Base-by-base conservation (phyloP, 1,284 basidiomycete genomes). In the Porogramme epimiltina region DNA sequence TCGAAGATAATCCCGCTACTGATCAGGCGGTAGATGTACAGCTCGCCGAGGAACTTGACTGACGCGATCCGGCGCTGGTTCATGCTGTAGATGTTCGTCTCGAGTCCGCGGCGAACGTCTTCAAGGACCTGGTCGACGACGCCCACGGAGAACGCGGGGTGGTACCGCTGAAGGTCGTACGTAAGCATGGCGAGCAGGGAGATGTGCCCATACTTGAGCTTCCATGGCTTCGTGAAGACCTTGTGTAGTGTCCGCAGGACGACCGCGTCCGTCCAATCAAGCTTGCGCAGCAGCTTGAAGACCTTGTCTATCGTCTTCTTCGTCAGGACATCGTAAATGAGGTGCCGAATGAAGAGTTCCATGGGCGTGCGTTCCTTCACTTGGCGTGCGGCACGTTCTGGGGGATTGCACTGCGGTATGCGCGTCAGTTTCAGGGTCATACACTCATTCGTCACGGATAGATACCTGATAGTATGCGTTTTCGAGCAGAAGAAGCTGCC, bases 1-100 rank as follows among this genome's bases (percentile, higher is more conserved):
- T 99, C 95, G 56, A 99, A 97, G 36, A 99, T 80, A 64, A 98
- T 85, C 3, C 85, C 78, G 6, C 93, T 94, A 61, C 89, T 90
- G 62, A 99, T 76, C 22, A 98, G 78, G n/a, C 96, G 84, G 68
- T 97, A 98, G 70, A 97, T 98, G 71, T 98, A 99, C 42, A 99
- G 74, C 73, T 99, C 97, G 42, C 96, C 97, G 2, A 99, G 81
- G 69, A 95, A 98, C 69, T 95, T 96, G 62, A 95, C 81, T 0
- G 90, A 89, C 0, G 97, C 89, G 39, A 99, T 80, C 47, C 97
- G 80, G 57, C 93, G 84, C 75, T 99, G 97, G 66, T 98, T 98
- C 59, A 89, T 88, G 70, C 88, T 95, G 77, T 98, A 99, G 33
- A 93, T 77, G 68, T 99, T 99, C 65, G 91, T 87, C 73, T 99